Evolutionary conservation across 495 filamentous ascomycete genomes (phyloP), one percentile per base, ranked within the genome.

Genomic region (Neurospora tetrasperma): DNA sequence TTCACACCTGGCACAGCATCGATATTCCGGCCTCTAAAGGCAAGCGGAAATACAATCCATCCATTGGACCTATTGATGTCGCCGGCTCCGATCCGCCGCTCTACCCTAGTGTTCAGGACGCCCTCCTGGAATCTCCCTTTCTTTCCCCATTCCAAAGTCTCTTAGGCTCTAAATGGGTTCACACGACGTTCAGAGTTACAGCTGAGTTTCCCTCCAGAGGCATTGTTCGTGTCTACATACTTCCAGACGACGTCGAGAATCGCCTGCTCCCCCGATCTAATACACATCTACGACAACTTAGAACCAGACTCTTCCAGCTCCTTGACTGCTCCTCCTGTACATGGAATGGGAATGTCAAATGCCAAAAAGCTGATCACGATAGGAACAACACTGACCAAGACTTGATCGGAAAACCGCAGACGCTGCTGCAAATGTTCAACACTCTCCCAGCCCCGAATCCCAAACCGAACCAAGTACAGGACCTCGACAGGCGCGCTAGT

Each of bases 401-500:
- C 44, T 81, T 88, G 43, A 40, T 9, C 43, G 44, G 27, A 18
- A 66, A 66, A 16, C 27, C 54, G 0, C 73, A 73, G 14, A 93
- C 92, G 0, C 80, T 98, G 0, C 92, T 94, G 75, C 89, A 93
- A 73, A 88, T 97, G 74, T 98, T 96, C 83, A 98, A 98, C 82
- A 92, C 86, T 4, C 82, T 97, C 10, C 85, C 91, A 12, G 90
- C 94, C 11, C 95, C 95, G 1, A 76, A 85, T 3, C 92, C 93
- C 9, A 74, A 75, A 0, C 83, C 86, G 4, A 81, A 88, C 8
- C 70, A 71, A 0, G 84, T 94, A 38, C 72, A 77, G 1, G 88
- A 93, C 74, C 78, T 77, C 4, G 87, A 91, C 74, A 84, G 87
- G 0, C 85, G 82, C 40, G 81, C 86, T 11, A 89, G 91, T 0